Evolutionary conservation across 176 grass and related monocot species (phyloP), one percentile per base, ranked within the genome.

Genomic region (Juncus effusus): DNA sequence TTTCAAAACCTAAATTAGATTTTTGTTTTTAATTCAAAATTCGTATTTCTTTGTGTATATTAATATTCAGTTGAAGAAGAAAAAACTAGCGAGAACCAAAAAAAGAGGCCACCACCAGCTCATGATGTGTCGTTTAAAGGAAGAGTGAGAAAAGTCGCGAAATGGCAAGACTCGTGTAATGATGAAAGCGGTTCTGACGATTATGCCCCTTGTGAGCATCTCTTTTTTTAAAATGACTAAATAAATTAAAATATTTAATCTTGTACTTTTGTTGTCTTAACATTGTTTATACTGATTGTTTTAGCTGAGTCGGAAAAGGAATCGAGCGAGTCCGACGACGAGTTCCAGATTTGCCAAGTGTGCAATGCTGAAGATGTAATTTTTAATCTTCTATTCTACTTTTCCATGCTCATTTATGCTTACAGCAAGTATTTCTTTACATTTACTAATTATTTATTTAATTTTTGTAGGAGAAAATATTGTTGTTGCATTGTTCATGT

Each of bases 291-390:
- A 41, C 60, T 56, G 19, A 60, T 84, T 64, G 60, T 89, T 99
- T 54, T 83, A 99, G 94, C 88, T 60, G 94, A 90, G 38, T 93
- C 94, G 16, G 94, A 93, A 55, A 74, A 89, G 65, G 94, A 86
- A 80, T 86, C 80, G 64, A 78, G 85, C 72, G 88, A 88, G 77
- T 99, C 94, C 40, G 94, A 99, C 19, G 94, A 99, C 13, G 94
- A 99, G 73, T 99, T 99, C 73, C 83, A 89, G 76, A 99, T 99
- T 66, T 99, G 94, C 84, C 77, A 99, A 87, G 74, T 93, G 59
- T 99, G 94, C 57, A 99, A 85, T 67, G 81, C 69, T 40, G 94
- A 99, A 74, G 94, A 99, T 84, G 93, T 96, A 64, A 74, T 14
- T 63, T 80, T 74, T 82, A 56, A 65, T 38, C 3, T 42, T 41